Conservation (phyloP, 2,329 filamentous ascomycete species). For the Calonectria henricotiae region DNA sequence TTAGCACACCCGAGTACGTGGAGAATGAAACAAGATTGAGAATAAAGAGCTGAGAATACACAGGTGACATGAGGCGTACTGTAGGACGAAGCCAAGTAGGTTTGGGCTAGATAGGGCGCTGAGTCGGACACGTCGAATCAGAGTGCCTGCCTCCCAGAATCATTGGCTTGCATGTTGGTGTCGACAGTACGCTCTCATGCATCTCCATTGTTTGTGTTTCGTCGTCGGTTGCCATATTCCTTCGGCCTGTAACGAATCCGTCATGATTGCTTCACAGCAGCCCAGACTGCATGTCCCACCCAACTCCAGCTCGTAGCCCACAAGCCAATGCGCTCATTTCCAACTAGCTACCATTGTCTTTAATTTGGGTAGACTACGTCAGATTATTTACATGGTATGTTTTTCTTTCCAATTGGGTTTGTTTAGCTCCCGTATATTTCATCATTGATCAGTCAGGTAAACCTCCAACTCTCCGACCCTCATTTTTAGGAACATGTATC, state of each 20-base stretch:
- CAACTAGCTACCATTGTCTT: neutral
- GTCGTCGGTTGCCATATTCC: no score
- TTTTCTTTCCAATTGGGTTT: slow-evolving; percentile 9
- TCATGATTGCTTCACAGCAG: neutral
- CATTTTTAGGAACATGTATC: slow-evolving; percentile 20
- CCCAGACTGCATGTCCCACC: neutral
- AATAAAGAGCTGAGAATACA: neutral
- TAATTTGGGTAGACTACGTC: neutral
- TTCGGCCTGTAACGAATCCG: neutral
- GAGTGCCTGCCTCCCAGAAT: neutral
- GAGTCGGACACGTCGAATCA: neutral
- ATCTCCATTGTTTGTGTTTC: neutral
- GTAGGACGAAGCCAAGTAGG: no score
- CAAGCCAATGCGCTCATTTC: neutral
- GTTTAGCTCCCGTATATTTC: neutral
- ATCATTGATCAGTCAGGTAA: slow-evolving; percentile 45
- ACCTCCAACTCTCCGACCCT: slow-evolving; percentile 35
- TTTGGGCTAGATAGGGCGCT: neutral
- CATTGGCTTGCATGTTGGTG: neutral
- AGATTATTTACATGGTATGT: neutral
- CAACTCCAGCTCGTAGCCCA: neutral
- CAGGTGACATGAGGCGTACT: neutral
- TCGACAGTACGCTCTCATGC: neutral
- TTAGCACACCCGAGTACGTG: neutral
- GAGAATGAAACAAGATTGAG: neutral